Percentiles rank a stretch among this genome's conserved stretches.
These are phyloP conservation scores for Hypoxylon sp. DNA, from an alignment of 2,329 filamentous ascomycete species.

Conservation along the genomic window DNA sequence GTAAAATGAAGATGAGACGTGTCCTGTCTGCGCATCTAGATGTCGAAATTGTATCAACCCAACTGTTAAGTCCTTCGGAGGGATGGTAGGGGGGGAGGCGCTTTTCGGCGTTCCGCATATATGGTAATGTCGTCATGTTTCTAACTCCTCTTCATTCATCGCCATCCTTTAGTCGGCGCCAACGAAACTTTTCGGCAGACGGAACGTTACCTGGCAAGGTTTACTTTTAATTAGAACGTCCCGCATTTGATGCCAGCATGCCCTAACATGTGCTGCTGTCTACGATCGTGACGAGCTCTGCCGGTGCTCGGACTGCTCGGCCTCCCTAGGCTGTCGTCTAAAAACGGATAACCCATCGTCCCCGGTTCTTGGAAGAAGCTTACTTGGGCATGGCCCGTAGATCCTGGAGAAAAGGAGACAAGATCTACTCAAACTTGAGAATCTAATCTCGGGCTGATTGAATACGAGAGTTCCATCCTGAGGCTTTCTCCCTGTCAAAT, in stretches of 20 bases:
- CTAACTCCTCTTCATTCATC: conserved; percentile 18
- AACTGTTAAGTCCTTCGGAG: no score
- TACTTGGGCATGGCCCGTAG: conserved; percentile 10
- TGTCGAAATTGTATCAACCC: no score
- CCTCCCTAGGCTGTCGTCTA: no score
- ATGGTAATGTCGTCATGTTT: conserved; percentile 30
- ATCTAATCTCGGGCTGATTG: conserved; percentile 20
- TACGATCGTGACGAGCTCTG: no score
- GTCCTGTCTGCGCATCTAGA: no score
- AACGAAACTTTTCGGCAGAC: conserved; percentile 17
- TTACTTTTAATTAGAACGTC: conserved; percentile 30
- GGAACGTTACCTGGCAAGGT: conserved; percentile 18
- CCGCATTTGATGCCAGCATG: no score
- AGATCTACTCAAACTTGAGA: conserved; percentile 24
- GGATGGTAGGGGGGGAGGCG: no score
- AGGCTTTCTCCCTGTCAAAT: conserved; percentile 6
- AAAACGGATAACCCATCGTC: conserved; percentile 16
- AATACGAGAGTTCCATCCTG: conserved; percentile 7
- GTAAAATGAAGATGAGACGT: no score
- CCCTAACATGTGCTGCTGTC: conserved; percentile 14
- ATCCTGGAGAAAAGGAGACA: conserved; percentile 4
- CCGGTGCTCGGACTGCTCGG: no score
- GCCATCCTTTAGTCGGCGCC: conserved; percentile 25
- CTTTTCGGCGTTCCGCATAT: no score
- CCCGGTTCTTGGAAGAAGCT: conserved; percentile 36